These are phyloP conservation scores for Teratosphaeria pseudoeucalypti DNA, from an alignment of 2,329 filamentous ascomycete genomes.

Conservation along the genomic window DNA sequence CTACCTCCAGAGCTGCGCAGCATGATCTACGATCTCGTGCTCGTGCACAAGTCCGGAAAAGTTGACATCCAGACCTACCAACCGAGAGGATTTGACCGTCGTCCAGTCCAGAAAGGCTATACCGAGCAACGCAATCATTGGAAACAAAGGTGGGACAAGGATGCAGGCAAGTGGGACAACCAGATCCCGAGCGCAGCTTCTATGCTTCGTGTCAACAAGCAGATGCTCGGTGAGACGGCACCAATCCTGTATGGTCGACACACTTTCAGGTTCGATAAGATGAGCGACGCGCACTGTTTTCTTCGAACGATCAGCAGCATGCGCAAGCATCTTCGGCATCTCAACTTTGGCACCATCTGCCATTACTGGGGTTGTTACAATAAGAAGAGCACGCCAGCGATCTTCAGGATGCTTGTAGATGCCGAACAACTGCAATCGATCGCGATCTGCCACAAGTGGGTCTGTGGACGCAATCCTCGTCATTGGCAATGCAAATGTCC, in stretches of 20 bases:
- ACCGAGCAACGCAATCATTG: not conserved
- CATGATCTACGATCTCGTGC: slow-evolving; percentile 5
- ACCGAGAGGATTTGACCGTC: not conserved
- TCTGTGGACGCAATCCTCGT: not conserved
- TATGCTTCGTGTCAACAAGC: slow-evolving; percentile 8
- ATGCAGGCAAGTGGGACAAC: slow-evolving; percentile 2
- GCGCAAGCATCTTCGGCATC: slow-evolving; percentile 2
- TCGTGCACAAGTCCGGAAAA: slow-evolving; percentile 1
- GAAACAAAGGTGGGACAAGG: slow-evolving; percentile 1
- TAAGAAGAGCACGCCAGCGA: not conserved
- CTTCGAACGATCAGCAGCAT: slow-evolving; percentile 1
- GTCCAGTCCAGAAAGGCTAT: slow-evolving; percentile 1
- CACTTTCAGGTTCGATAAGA: slow-evolving; percentile 1
- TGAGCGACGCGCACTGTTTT: not conserved
- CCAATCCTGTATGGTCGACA: slow-evolving; percentile 4
- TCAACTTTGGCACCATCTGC: not conserved
- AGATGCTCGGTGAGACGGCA: slow-evolving; percentile 8
- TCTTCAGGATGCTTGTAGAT: not conserved
- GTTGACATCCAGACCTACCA: slow-evolving; percentile 1
- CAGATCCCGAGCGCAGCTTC: slow-evolving; percentile 2
- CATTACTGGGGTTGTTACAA: not conserved
- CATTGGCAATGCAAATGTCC: not conserved
- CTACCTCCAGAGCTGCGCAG: slow-evolving; percentile 11
- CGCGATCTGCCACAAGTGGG: not conserved
- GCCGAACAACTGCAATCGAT: not conserved